Percentiles rank a stretch among this genome's conserved stretches.
Evolutionary conservation across 106 monocot genomes (phyloP).

Genomic region (Acanthochlamys bracteata): DNA sequence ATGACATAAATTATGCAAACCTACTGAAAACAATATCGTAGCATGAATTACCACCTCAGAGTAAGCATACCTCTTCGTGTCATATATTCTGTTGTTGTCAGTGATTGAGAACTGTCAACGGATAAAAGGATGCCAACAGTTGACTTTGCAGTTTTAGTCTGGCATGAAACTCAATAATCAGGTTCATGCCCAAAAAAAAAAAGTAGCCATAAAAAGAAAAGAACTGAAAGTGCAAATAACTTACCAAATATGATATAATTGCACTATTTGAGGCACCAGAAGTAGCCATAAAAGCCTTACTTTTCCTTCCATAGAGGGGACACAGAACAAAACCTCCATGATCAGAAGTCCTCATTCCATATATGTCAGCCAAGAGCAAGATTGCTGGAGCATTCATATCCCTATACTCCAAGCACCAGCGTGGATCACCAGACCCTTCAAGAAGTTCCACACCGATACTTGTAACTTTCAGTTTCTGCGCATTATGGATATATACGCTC

Average conservation of each 20-base stretch:
- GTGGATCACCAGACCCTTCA: conserved; percentile 53
- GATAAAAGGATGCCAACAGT: conserved; percentile 55
- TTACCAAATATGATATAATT: conserved; percentile 81
- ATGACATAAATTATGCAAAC: no score
- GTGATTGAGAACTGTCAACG: conserved; percentile 66
- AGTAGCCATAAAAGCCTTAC: conserved; percentile 77
- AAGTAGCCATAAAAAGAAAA: background rate
- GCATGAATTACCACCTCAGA: no score
- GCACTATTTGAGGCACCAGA: conserved; percentile 53
- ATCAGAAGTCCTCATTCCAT: conserved; percentile 63
- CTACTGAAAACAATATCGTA: no score
- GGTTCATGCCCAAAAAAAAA: background rate
- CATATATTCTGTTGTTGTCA: conserved; percentile 55
- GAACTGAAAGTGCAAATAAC: background rate
- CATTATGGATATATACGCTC: conserved; percentile 1
- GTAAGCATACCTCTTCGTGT: conserved; percentile 59
- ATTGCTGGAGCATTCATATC: conserved; percentile 92
- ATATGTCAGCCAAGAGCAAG: conserved; percentile 49
- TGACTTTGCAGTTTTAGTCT: conserved; percentile 85
- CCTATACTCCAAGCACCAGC: conserved; percentile 97
- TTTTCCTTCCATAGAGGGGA: conserved; percentile 85
- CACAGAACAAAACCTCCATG: conserved; percentile 83
- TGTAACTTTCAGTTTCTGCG: conserved; percentile 88
- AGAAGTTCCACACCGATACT: conserved; percentile 74
- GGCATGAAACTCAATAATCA: conserved; percentile 12